A percentile compares a stretch with the other conserved stretches of the same genome.
Evolutionary conservation across 768 basidiomycete species (phyloP).

Genomic region (Leccinellum albellum): DNA sequence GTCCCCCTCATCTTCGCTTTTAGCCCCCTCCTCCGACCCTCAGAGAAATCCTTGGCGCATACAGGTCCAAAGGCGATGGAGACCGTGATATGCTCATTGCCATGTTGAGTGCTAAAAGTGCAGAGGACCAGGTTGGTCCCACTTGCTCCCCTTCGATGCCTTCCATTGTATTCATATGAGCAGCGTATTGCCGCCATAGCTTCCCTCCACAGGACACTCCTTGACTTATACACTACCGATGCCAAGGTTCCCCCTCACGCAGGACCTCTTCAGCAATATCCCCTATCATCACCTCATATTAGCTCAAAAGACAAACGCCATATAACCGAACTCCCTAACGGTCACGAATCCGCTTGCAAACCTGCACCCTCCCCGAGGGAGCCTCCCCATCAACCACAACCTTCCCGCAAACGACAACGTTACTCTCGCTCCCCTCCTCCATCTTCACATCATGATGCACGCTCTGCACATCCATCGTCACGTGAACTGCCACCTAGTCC

Average conservation of each 20-base stretch:
- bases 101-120: constrained; percentile 87
- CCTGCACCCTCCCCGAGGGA: constrained; percentile 21
- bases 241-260: constrained; percentile 28
- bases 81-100: constrained; percentile 89
- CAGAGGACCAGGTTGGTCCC: constrained; percentile 81
- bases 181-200: constrained; percentile 72
- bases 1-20: constrained; percentile 1
- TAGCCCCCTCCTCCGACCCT: constrained; percentile 78
- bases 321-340: constrained; percentile 13
- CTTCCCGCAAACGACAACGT: constrained; percentile 62
- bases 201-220: constrained; percentile 64
- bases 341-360: constrained; percentile 13
- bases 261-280: constrained; percentile 29
- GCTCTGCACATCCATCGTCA: constrained; percentile 34
- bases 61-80: constrained; percentile 81
- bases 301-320: constrained; percentile 21
- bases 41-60: constrained; percentile 83
- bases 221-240: constrained; percentile 49
- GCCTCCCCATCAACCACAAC: constrained; percentile 34
- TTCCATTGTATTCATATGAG: constrained; percentile 5
- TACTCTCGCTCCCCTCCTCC: constrained; percentile 52
- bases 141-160: constrained; percentile 4
- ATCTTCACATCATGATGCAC: constrained; percentile 35
- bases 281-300: constrained; percentile 37
- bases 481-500: constrained; percentile 67